These are phyloP conservation scores for Hansenula sp. DNA, from an alignment of 1,139 yeast species.

Conservation along the genomic window DNA sequence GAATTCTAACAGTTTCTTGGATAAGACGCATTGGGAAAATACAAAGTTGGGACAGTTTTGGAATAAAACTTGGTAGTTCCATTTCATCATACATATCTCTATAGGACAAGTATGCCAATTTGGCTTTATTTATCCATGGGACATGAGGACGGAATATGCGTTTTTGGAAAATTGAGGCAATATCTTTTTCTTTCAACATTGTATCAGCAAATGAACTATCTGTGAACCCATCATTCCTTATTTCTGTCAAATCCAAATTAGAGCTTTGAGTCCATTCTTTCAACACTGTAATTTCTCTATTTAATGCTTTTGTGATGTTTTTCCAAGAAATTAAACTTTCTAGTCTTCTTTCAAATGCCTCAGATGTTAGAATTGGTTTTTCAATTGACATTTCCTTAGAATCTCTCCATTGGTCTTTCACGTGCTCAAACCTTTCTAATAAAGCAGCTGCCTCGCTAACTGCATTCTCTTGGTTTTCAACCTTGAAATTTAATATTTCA, in stretches of 20 bases:
- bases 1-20: conserved; percentile 72
- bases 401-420: conserved; percentile 80
- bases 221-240: conserved; percentile 40
- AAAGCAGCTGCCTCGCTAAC: conserved; percentile 49
- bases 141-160: conserved; percentile 34
- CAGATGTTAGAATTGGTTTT: conserved; percentile 66
- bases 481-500: conserved; percentile 63
- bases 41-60: conserved; percentile 55
- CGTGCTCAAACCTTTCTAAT: conserved; percentile 60
- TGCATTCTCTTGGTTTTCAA: conserved; percentile 27
- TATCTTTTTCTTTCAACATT: conserved; percentile 81
- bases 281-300: conserved; percentile 49
- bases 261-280: conserved; percentile 77
- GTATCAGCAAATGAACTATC: conserved; percentile 79
- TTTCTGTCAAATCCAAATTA: conserved; percentile 55
- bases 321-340: conserved; percentile 87
- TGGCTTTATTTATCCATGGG: conserved; percentile 68
- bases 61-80: conserved; percentile 74
- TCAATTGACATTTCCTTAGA: conserved; percentile 74
- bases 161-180: conserved; percentile 60
- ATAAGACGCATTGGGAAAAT: conserved; percentile 81
- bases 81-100: conserved; percentile 61
- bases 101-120: conserved; percentile 62
- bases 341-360: conserved; percentile 60
- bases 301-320: conserved; percentile 68